These are phyloP conservation scores for Alternaria gaisen DNA, from an alignment of 2,329 filamentous ascomycete genomes.

Conservation along the genomic window DNA sequence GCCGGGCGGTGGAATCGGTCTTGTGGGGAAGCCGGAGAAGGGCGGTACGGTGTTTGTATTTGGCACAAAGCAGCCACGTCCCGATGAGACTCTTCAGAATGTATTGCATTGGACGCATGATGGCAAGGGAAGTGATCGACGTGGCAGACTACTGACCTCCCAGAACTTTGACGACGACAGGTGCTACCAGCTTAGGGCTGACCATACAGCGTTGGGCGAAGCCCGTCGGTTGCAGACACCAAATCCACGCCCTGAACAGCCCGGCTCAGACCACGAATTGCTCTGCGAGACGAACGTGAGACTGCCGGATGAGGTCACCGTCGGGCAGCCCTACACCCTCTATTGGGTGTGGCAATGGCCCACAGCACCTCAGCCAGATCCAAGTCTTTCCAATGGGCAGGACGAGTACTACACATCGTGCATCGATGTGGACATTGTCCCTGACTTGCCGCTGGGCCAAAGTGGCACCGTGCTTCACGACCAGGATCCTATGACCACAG, in stretches of 20 bases:
- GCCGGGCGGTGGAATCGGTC: not conserved
- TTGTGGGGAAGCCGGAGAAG: constrained; percentile 2
- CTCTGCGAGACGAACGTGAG: constrained; percentile 79
- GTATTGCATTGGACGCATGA: constrained; percentile 12
- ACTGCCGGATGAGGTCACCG: constrained; percentile 70
- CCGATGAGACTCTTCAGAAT: constrained; percentile 1
- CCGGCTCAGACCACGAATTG: constrained; percentile 29
- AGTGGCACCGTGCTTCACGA: constrained; percentile 28
- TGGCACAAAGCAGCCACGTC: constrained; percentile 7
- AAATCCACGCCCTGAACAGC: constrained; percentile 59
- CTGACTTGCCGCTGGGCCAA: constrained; percentile 6
- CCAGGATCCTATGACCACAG: constrained; percentile 45
- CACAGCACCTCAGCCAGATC: constrained; percentile 54
- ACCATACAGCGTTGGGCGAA: constrained; percentile 61
- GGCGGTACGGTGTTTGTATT: constrained; percentile 13
- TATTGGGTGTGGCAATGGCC: constrained; percentile 98
- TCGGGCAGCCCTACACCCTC: constrained; percentile 73
- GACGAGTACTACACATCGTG: constrained; percentile 52
- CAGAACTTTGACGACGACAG: constrained; percentile 85
- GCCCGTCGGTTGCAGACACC: constrained; percentile 66
- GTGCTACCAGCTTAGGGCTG: constrained; percentile 77
- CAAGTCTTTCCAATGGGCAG: constrained; percentile 51
- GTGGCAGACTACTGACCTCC: constrained; percentile 2
- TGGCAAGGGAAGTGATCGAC: constrained; percentile 3
- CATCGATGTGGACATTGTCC: constrained; percentile 58